A percentile compares a stretch with the other conserved stretches of the same genome.
These are phyloP conservation scores for Lepidium didymum DNA, from an alignment of 345 rosid genomes.

Conservation along the genomic window DNA sequence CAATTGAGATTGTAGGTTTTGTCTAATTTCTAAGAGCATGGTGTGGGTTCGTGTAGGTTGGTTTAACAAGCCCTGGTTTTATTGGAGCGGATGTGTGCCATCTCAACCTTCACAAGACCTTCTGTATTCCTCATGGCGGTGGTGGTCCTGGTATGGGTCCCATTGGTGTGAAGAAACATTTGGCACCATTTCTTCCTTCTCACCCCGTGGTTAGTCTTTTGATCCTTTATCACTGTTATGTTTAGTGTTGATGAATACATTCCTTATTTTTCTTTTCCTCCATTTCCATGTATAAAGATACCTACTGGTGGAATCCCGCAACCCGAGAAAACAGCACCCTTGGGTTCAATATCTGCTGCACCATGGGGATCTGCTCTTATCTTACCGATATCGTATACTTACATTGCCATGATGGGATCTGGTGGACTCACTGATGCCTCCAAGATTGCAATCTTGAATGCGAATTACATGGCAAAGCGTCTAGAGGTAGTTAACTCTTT, in stretches of 20 bases:
- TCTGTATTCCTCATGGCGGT: constrained; percentile 98
- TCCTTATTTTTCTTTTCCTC: background rate
- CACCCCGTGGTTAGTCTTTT: constrained; percentile 83
- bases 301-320: constrained; percentile 84
- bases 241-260: constrained; percentile 3
- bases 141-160: constrained; percentile 99
- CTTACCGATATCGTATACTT: constrained; percentile 87
- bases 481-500: constrained; percentile 56
- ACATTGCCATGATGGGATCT: constrained; percentile 99
- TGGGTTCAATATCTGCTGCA: constrained; percentile 94
- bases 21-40: constrained; percentile 75
- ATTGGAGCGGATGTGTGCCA: constrained; percentile 99
- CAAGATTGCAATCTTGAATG: constrained; percentile 86
- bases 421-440: constrained; percentile 95
- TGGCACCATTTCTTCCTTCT: constrained; percentile 94
- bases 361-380: constrained; percentile 99
- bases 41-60: constrained; percentile 45
- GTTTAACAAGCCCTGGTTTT: constrained; percentile 94
- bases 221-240: background rate
- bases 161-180: constrained; percentile 93
- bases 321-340: constrained; percentile 57
- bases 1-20: constrained; percentile 82
- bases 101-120: constrained; percentile 97
- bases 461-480: constrained; percentile 99
- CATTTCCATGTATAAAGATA: constrained; percentile 33